Percentiles rank a stretch among this genome's conserved stretches.
Conservation (phyloP, 768 basidiomycete species). For the Hericium rajendrae region DNA sequence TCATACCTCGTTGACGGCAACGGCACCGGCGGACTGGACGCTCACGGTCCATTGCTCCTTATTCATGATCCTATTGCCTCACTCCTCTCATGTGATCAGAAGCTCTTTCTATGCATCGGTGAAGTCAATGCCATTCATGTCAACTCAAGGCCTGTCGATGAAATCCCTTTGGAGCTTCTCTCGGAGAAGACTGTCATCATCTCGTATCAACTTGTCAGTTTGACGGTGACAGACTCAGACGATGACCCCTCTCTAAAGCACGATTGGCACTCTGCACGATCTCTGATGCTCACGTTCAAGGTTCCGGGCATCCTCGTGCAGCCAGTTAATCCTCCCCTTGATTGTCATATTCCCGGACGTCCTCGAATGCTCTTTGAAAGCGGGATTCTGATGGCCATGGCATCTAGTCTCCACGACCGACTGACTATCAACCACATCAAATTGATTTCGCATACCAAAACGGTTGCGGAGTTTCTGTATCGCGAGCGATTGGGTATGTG, state of each 20-base stretch:
- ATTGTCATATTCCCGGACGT: too few relatives aligned
- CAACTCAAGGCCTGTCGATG: neutral
- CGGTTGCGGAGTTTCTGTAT: neutral
- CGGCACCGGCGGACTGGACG: too few relatives aligned
- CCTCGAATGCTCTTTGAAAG: neutral
- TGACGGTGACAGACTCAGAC: too few relatives aligned
- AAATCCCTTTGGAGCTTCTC: neutral
- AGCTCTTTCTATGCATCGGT: neutral
- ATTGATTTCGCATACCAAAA: neutral
- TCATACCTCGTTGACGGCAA: neutral
- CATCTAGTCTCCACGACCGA: neutral
- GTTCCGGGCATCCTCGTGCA: neutral
- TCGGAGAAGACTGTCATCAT: neutral
- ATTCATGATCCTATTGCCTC: neutral
- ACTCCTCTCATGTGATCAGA: neutral
- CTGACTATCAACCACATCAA: neutral
- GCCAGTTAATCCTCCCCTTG: neutral
- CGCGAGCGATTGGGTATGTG: neutral
- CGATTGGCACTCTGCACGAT: neutral
- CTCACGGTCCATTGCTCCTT: neutral
- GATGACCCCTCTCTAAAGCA: neutral
- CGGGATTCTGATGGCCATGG: neutral
- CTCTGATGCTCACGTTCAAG: neutral
- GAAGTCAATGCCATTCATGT: neutral
- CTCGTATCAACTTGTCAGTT: neutral